phyloP scores from a whole-genome alignment of 257 asterid genomes.

The Solanum commersonii region DNA sequence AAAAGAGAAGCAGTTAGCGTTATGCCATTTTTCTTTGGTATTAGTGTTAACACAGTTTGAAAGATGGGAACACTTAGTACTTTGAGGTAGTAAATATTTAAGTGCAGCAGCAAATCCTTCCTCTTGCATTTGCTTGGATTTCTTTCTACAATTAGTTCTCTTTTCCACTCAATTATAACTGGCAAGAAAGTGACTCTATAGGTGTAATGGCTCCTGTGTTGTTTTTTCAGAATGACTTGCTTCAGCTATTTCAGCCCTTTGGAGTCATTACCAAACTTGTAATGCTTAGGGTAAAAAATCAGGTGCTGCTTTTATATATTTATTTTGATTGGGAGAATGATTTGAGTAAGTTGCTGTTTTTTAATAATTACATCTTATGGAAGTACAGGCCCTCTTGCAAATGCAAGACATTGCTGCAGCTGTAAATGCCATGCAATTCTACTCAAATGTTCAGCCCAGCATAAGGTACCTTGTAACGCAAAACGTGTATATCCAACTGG shows the following conservation, averaged over 20 bases:
- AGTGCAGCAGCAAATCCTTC: neutral
- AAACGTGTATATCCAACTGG: neutral
- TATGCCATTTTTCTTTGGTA: neutral
- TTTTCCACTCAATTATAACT: neutral
- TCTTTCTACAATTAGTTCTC: neutral
- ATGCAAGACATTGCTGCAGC: constrained; percentile 93
- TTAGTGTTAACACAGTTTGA: neutral
- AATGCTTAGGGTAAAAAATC: constrained; percentile 97
- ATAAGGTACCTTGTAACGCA: constrained; percentile 43
- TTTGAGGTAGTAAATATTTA: neutral
- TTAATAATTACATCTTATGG: neutral
- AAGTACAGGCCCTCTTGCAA: constrained; percentile 83
- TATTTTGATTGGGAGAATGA: neutral
- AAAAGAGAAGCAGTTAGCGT: neutral
- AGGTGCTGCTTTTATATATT: constrained; percentile 35
- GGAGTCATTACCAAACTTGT: constrained; percentile 90
- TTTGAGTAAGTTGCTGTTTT: neutral
- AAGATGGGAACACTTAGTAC: neutral
- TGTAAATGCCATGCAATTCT: constrained; percentile 75
- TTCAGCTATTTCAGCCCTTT: constrained; percentile 97
- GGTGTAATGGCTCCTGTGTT: neutral
- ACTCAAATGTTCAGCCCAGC: constrained; percentile 78
- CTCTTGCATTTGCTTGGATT: neutral
- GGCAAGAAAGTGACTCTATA: neutral
- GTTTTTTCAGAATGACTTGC: constrained; percentile 72